A percentile compares a stretch with the other conserved stretches of the same genome.
These are phyloP conservation scores for Grosmannia serpens DNA, from an alignment of 2,329 filamentous ascomycete species.

Conservation along the genomic window DNA sequence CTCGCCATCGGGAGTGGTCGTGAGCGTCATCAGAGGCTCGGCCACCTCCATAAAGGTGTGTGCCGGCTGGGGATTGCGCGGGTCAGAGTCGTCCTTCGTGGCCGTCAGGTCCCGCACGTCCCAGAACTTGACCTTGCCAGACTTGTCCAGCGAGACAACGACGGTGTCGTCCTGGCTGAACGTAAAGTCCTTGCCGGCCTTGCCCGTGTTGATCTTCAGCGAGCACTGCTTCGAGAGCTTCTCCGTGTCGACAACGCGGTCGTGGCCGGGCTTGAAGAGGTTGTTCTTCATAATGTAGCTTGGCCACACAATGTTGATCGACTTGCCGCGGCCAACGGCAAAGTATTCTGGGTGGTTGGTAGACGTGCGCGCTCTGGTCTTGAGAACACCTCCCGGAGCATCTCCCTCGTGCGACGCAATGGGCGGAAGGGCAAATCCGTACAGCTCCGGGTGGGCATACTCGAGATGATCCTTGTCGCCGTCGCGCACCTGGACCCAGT, in stretches of 20 bases:
- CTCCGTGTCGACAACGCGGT: conserved; percentile 71
- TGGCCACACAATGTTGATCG: conserved; percentile 79
- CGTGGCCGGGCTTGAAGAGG: conserved; percentile 51
- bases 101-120: conserved; percentile 72
- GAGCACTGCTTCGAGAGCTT: conserved; percentile 77
- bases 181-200: conserved; percentile 94
- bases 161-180: conserved; percentile 95
- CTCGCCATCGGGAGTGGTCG: conserved; percentile 75
- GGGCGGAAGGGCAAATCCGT: conserved; percentile 82
- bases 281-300: conserved; percentile 51
- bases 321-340: conserved; percentile 89
- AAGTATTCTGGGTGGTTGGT: conserved; percentile 87
- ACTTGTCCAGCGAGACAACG: conserved; percentile 93
- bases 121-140: conserved; percentile 95
- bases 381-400: conserved; percentile 80
- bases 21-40: conserved; percentile 74
- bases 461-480: conserved; percentile 70
- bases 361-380: conserved; percentile 87
- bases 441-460: conserved; percentile 66
- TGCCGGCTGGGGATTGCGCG: conserved; percentile 39
- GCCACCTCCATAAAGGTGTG: conserved; percentile 63
- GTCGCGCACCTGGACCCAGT: conserved; percentile 77
- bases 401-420: conserved; percentile 80
- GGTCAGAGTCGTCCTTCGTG: conserved; percentile 37
- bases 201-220: conserved; percentile 90